Conservation (phyloP, 192 early-diverging fungal genomes). For the Allomyces javanicus region DNA sequence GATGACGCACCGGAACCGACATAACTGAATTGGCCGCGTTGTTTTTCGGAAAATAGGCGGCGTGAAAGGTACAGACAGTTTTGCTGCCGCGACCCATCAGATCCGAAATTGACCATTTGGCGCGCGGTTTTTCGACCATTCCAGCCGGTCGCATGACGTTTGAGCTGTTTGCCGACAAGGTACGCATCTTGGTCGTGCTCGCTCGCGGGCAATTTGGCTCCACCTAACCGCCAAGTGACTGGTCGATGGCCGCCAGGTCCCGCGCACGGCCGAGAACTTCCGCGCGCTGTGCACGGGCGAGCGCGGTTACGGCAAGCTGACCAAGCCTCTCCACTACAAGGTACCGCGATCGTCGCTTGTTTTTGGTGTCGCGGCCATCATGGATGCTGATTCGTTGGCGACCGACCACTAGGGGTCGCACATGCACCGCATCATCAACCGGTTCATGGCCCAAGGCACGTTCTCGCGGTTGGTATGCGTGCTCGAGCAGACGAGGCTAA, state of each 20-base stretch:
- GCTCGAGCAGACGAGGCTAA: no score
- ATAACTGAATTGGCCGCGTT: no score
- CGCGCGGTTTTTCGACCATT: not conserved
- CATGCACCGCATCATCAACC: constrained; percentile 64
- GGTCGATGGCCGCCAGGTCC: constrained; percentile 16
- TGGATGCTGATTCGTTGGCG: no score
- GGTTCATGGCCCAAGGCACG: constrained; percentile 91
- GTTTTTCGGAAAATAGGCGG: not conserved
- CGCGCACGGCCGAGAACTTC: constrained; percentile 95
- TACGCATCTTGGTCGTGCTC: not conserved
- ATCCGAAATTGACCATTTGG: not conserved
- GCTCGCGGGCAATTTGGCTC: no score
- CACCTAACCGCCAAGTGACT: no score
- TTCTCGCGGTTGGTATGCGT: not conserved
- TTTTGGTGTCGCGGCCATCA: no score
- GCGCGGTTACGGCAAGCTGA: constrained; percentile 28
- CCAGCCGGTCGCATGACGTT: not conserved
- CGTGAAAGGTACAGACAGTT: not conserved
- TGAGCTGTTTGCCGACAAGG: not conserved
- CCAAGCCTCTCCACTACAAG: constrained; percentile 42
- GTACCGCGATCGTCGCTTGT: not conserved
- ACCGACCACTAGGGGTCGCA: constrained; percentile 44
- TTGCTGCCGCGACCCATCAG: not conserved
- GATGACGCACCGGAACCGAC: no score
- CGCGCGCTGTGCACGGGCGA: constrained; percentile 44